A percentile compares a stretch with the other conserved stretches of the same genome.
phyloP scores from a whole-genome alignment of 2,329 filamentous ascomycete genomes.

The Penicillium sp. region DNA sequence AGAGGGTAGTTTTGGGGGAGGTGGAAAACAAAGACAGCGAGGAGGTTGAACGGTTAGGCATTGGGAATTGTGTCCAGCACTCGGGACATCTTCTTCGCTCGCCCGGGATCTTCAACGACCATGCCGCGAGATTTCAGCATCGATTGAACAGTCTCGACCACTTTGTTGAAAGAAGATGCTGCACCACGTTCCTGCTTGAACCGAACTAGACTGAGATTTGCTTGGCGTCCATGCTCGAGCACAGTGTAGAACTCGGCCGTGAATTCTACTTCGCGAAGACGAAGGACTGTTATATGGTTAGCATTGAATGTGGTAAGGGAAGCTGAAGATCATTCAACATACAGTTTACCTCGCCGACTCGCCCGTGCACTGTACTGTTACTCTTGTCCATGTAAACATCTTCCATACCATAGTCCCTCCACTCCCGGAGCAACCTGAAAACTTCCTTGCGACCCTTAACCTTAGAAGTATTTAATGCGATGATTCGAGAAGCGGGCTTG shows the following conservation, averaged over 20 bases:
- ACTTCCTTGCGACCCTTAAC: slow-evolving; percentile 78
- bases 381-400: slow-evolving; percentile 79
- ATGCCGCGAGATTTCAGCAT: slow-evolving; percentile 69
- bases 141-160: slow-evolving; percentile 75
- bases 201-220: slow-evolving; percentile 76
- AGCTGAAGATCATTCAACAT: no score
- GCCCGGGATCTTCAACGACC: slow-evolving; percentile 69
- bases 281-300: slow-evolving; percentile 62
- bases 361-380: slow-evolving; percentile 77
- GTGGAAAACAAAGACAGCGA: not conserved
- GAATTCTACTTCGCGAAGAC: slow-evolving; percentile 86
- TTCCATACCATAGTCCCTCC: slow-evolving; percentile 79
- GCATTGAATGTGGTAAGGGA: no score
- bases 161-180: slow-evolving; percentile 82
- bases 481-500: slow-evolving; percentile 75
- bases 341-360: slow-evolving; percentile 79
- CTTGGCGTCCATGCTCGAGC: slow-evolving; percentile 79
- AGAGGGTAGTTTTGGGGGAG: not conserved
- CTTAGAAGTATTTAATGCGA: slow-evolving; percentile 76
- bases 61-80: slow-evolving; percentile 35
- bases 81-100: slow-evolving; percentile 69
- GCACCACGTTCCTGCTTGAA: slow-evolving; percentile 93
- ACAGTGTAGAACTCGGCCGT: slow-evolving; percentile 86
- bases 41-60: not conserved
- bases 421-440: slow-evolving; percentile 73